These are phyloP conservation scores for Jackrogersella minutella DNA, from an alignment of 495 filamentous ascomycete genomes.

Conservation along the genomic window DNA sequence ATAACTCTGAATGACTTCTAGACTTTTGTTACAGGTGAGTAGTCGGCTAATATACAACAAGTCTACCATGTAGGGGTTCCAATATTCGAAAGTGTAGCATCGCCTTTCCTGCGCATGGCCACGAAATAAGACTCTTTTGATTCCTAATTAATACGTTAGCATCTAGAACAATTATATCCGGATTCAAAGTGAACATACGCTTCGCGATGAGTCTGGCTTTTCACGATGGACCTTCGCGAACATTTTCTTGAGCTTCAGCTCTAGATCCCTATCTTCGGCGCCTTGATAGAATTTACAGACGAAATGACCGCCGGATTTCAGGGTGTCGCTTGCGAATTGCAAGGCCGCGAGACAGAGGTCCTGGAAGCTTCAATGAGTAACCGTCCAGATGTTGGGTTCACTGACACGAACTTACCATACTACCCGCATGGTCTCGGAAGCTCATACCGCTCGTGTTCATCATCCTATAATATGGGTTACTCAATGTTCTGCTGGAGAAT, in stretches of 20 bases:
- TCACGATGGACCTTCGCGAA: conserved; percentile 82
- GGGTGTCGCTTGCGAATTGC: conserved; percentile 79
- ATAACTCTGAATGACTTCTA: background rate
- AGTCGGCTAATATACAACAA: conserved; percentile 11
- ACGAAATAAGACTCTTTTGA: conserved; percentile 91
- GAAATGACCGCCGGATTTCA: conserved; percentile 85
- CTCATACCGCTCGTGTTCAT: conserved; percentile 94
- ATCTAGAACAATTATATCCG: background rate
- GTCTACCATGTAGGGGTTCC: background rate
- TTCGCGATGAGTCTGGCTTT: conserved; percentile 90
- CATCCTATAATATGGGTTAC: conserved; percentile 94
- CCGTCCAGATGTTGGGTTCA: background rate
- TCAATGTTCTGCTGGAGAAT: conserved; percentile 84
- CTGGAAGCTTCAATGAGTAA: conserved; percentile 55
- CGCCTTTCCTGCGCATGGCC: conserved; percentile 66
- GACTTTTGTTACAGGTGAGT: background rate
- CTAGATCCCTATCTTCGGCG: conserved; percentile 78
- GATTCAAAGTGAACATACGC: conserved; percentile 61
- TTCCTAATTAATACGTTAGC: conserved; percentile 66
- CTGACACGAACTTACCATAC: conserved; percentile 74
- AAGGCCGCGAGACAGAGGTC: conserved; percentile 89
- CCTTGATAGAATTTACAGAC: conserved; percentile 99
- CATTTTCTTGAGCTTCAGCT: conserved; percentile 72
- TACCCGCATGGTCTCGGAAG: conserved; percentile 89
- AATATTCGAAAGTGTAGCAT: conserved; percentile 41